Conservation (phyloP, 2,329 filamentous ascomycete species). For the Monosporascus ibericus region DNA sequence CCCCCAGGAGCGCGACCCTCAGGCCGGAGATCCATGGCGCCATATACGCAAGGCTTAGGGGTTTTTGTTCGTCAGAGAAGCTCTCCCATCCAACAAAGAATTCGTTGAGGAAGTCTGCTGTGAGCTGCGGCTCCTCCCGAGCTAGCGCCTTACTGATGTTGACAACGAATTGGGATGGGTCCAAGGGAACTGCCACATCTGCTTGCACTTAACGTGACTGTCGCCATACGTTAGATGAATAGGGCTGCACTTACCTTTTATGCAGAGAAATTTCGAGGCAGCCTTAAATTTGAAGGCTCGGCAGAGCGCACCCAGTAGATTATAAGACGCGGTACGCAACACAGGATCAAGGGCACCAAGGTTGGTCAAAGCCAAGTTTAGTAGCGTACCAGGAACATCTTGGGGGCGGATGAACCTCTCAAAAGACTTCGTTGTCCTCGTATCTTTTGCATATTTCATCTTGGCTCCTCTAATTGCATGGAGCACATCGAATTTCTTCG, state of each 20-base stretch:
- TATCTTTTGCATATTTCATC: slow-evolving; percentile 58
- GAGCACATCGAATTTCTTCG: slow-evolving; percentile 57
- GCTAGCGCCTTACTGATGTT: slow-evolving; percentile 60
- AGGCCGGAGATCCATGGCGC: slow-evolving; percentile 61
- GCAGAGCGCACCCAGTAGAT: slow-evolving; percentile 60
- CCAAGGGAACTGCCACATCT: slow-evolving; percentile 59
- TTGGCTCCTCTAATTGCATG: slow-evolving; percentile 59
- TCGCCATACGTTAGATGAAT: not conserved
- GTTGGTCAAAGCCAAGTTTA: slow-evolving; percentile 63
- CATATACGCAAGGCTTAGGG: slow-evolving; percentile 63
- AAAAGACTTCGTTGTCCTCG: slow-evolving; percentile 52
- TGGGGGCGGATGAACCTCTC: slow-evolving; percentile 63
- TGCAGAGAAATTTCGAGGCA: slow-evolving; percentile 54
- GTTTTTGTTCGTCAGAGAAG: slow-evolving; percentile 61
- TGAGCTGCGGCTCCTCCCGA: slow-evolving; percentile 58
- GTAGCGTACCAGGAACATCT: slow-evolving; percentile 62
- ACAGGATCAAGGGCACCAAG: slow-evolving; percentile 55
- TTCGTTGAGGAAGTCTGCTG: slow-evolving; percentile 64
- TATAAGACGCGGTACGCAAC: slow-evolving; percentile 60
- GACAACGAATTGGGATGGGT: slow-evolving; percentile 59
- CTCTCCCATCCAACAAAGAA: slow-evolving; percentile 70
- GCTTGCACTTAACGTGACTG: slow-evolving; percentile 8
- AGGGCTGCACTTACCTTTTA: slow-evolving; percentile 42
- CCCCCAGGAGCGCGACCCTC: slow-evolving; percentile 51
- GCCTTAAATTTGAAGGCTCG: slow-evolving; percentile 62